Evolutionary conservation across 495 filamentous ascomycete species (phyloP), one percentile per base, ranked within the genome.

Genomic region (Penicillium macrosclerotiorum): DNA sequence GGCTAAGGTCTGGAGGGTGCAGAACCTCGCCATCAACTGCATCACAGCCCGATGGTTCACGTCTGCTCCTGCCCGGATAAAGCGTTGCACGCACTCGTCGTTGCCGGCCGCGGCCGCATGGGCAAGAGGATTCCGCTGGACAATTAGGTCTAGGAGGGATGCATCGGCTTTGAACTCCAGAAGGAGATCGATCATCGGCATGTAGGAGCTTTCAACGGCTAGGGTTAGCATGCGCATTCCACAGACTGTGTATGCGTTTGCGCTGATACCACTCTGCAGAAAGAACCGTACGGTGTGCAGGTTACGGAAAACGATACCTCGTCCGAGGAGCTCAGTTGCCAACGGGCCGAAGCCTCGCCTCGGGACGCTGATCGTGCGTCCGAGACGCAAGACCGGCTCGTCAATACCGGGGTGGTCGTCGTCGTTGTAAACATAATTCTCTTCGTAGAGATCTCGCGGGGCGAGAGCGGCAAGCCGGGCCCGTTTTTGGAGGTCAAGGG

Each of bases 201-300:
- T 9, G 2, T 13, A 19, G 17, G 34, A 37, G 38, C 22, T 40
- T 18, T 4, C n/a, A n/a, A 47, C 27, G n/a, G 36, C 45, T 11
- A 47, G 35, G 19, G n/a, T 26, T 1, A 47, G 45, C 29, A 47
- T 17, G 2, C 35, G 36, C 19, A 23, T 26, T 6, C 45, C 45
- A 2, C 18, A 37, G 12, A 32, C 27, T 14, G 24, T 16, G 18
- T 40, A 41, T 4, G 36, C 13, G 29, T 47, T 47, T 11, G 45
- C 36, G 13, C 34, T 13, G 17, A 40, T 8, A 0, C 26, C 13
- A 9, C 16, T 8, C 1, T 6, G 9, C 5, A 47, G 36, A 4
- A 33, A 35, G 19, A 23, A 20, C 13, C 22, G 26, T 27, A 14
- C 45, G 7, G 19, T 13, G 12, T 40, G 24, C 12, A 40, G 5